Conservation (phyloP, 176 grass and related monocot species). For the Puya raimondii region DNA sequence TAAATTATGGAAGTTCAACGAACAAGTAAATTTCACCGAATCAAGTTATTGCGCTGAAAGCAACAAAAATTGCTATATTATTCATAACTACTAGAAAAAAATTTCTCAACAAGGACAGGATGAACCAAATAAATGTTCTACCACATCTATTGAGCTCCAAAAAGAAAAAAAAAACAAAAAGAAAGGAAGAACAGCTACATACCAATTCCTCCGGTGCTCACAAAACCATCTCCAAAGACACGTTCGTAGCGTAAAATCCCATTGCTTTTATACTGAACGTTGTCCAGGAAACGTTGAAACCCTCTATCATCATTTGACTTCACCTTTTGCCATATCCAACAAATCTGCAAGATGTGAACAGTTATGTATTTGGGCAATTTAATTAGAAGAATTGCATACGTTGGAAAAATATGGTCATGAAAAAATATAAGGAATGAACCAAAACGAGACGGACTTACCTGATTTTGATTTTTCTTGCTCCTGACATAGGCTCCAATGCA, state of each 20-base stretch:
- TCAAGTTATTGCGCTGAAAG: neutral
- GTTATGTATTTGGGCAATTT: constrained; percentile 9
- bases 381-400: neutral
- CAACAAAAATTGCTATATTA: no score
- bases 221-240: constrained; percentile 86
- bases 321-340: constrained; percentile 85
- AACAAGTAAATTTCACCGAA: neutral
- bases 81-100: no score
- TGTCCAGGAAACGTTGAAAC: constrained; percentile 93
- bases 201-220: constrained; percentile 94
- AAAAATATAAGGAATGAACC: neutral
- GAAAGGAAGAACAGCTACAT: neutral
- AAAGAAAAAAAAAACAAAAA: neutral
- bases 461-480: constrained; percentile 97
- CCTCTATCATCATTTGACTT: constrained; percentile 70
- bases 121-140: neutral
- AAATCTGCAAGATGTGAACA: constrained; percentile 47
- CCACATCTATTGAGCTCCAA: neutral
- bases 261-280: constrained; percentile 86
- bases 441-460: constrained; percentile 32
- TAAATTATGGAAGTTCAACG: neutral
- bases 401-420: constrained; percentile 7
- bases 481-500: constrained; percentile 92
- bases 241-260: constrained; percentile 90
- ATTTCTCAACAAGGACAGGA: neutral